phyloP scores from a whole-genome alignment of 2,329 filamentous ascomycete genomes.

The Diaporthe citri region DNA sequence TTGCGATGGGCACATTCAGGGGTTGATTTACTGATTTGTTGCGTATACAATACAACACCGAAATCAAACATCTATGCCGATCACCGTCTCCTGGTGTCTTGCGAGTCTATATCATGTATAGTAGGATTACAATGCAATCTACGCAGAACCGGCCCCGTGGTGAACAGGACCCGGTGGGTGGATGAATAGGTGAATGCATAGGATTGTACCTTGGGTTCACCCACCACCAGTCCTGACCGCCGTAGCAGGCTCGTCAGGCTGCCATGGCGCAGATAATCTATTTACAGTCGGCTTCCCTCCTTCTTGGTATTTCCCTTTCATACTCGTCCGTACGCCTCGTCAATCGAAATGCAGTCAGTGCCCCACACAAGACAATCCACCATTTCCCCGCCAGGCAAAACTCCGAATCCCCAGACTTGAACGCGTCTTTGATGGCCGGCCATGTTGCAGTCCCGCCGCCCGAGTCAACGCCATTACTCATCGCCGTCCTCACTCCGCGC shows the following conservation, averaged over 20 bases:
- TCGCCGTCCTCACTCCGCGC: slow-evolving; percentile 39
- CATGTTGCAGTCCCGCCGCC: not conserved
- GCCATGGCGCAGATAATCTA: slow-evolving; percentile 30
- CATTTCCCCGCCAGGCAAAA: slow-evolving; percentile 25
- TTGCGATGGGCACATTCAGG: slow-evolving; percentile 12
- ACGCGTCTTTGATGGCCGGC: not conserved
- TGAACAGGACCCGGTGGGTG: not conserved
- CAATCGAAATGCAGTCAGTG: slow-evolving; percentile 37
- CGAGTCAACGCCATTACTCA: slow-evolving; percentile 26
- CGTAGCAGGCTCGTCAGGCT: not conserved
- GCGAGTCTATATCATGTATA: not conserved
- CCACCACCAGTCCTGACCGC: slow-evolving; percentile 9
- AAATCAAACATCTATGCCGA: slow-evolving; percentile 25
- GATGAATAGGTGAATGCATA: not conserved
- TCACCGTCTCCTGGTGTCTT: not conserved
- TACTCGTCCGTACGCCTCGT: slow-evolving; percentile 37
- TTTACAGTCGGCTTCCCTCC: slow-evolving; percentile 31
- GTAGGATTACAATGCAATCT: slow-evolving; percentile 23
- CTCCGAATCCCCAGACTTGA: slow-evolving; percentile 32
- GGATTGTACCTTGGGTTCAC: slow-evolving; percentile 20
- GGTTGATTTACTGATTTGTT: not conserved
- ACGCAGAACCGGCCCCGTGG: not conserved
- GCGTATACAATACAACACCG: not conserved
- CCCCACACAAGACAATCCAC: slow-evolving; percentile 10
- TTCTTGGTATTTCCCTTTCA: slow-evolving; percentile 40